Conservation (phyloP, 164 flowering plant genomes). For the Buxus sempervirens region DNA sequence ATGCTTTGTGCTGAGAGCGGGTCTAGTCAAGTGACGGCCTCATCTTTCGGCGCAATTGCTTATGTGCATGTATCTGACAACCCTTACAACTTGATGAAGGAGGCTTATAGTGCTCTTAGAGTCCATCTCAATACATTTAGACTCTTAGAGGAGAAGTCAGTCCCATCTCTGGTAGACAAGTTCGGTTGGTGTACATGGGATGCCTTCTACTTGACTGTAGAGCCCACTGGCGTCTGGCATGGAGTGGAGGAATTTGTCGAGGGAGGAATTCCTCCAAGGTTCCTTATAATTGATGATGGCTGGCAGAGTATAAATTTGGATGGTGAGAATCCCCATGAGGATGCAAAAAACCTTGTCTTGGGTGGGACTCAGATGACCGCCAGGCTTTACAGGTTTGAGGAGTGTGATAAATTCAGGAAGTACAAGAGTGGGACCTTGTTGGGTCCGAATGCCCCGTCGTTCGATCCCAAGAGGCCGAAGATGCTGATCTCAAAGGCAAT, state of each 20-base stretch:
- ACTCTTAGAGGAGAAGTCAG: slow-evolving; percentile 38
- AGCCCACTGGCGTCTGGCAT: slow-evolving; percentile 6
- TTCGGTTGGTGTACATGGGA: slow-evolving; percentile 72
- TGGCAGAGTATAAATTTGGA: slow-evolving; percentile 10
- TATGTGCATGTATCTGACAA: no score
- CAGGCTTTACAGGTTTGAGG: slow-evolving; percentile 4
- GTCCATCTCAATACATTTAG: slow-evolving; percentile 37
- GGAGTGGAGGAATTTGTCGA: slow-evolving; percentile 1
- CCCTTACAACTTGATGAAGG: slow-evolving; percentile 22
- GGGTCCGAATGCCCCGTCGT: neutral
- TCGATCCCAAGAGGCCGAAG: slow-evolving; percentile 1
- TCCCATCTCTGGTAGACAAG: slow-evolving; percentile 40
- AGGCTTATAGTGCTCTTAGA: slow-evolving; percentile 33
- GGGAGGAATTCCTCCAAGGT: slow-evolving; percentile 1
- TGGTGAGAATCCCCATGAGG: slow-evolving; percentile 4
- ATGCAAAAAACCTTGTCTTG: slow-evolving; percentile 3
- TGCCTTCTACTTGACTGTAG: slow-evolving; percentile 15
- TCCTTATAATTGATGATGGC: slow-evolving; percentile 8
- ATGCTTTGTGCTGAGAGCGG: no score
- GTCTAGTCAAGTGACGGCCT: no score
- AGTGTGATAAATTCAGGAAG: slow-evolving; percentile 6
- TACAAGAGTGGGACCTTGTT: slow-evolving; percentile 3
- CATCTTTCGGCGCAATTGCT: no score
- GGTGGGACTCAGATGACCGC: slow-evolving; percentile 6
- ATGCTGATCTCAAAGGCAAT: slow-evolving; percentile 6